Evolutionary conservation across 1,284 basidiomycete genomes (phyloP), one percentile per base, ranked within the genome.

Genomic region (Flammula alnicola): DNA sequence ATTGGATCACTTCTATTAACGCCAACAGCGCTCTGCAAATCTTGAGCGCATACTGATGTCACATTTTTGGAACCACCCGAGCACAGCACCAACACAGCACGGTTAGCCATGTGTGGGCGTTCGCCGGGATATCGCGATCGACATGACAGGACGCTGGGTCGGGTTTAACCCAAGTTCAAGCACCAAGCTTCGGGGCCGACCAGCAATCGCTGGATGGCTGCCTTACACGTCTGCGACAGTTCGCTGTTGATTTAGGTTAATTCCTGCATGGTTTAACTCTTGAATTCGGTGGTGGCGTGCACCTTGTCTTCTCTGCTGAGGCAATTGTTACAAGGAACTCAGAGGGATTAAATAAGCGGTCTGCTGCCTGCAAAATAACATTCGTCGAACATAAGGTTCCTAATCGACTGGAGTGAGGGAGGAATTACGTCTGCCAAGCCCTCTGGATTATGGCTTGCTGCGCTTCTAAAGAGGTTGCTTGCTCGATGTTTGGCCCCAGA

Each of bases 41-140:
- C 84, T 17, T 66, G 57, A 11, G 71, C 51, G 61, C 85, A 88
- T 6, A 80, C 83, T 14, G 60, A 57, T 1, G 77, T 76, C 37
- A 82, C 53, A 54, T 74, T 79, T 19, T 66, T 61, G 5, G 76
- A 72, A 29, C 66, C 63, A 55, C 86, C 83, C 45, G 68, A 75
- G 65, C 86, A 88, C 10, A 78, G 62, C 3, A 69, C 63, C 35
- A 55, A 63, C 86, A 88, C 41, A 83, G 26, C 16, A 77, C 77
- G 2, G 66, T 72, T 45, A 86, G 63, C 85, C 84, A 86, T 29
- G 44, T 73, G 63, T 82, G 70, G 17, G 47, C 54, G 12, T 49
- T 40, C 11, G 47, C 39, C 22, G 51, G 51, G 14, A 52, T 31
- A 4, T 49, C n/a, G n/a, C n/a, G n/a, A n/a, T n/a, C 39, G 26